Percentiles rank a stretch among this genome's conserved stretches.
phyloP scores from a whole-genome alignment of 768 basidiomycete genomes.

The Podaxis carcinomalis region DNA sequence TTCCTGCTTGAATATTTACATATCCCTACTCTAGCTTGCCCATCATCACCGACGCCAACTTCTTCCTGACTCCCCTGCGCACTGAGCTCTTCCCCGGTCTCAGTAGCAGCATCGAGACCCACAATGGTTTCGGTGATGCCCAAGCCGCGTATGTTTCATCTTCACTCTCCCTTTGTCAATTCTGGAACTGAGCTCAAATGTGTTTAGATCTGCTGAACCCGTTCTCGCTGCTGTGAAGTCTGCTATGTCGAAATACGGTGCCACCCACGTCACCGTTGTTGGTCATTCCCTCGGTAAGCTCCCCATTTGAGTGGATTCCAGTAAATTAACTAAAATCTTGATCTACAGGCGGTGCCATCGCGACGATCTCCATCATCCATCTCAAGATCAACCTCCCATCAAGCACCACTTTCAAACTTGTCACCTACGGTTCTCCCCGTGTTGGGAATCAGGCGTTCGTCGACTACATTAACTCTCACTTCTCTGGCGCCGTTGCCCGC shows the following conservation, averaged over 20 bases:
- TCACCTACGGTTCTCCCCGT: conserved; percentile 41
- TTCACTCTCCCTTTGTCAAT: not conserved
- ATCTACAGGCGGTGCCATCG: conserved; percentile 32
- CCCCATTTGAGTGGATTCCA: not conserved
- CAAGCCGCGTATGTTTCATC: conserved; percentile 32
- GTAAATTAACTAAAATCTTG: not conserved
- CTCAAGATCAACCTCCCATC: conserved; percentile 45
- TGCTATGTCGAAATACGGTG: conserved; percentile 26
- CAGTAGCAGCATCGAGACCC: conserved; percentile 31
- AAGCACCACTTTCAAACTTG: conserved; percentile 27
- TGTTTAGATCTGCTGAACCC: conserved; percentile 32
- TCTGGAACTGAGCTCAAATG: not conserved
- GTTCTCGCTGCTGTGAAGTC: conserved; percentile 36
- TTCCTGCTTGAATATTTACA: not conserved
- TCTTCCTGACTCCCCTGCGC: conserved; percentile 28
- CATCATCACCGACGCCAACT: conserved; percentile 32
- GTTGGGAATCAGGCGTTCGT: conserved; percentile 32
- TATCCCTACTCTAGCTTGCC: conserved; percentile 23
- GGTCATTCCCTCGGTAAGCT: conserved; percentile 38
- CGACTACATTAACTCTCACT: conserved; percentile 20
- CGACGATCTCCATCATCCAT: conserved; percentile 47
- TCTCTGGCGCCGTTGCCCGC: conserved; percentile 14
- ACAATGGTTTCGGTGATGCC: conserved; percentile 37
- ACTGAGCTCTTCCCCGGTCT: conserved; percentile 40
- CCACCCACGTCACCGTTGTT: conserved; percentile 34